Conservation (phyloP, 1,139 yeast genomes). For the Blastobotrys proliferans region DNA sequence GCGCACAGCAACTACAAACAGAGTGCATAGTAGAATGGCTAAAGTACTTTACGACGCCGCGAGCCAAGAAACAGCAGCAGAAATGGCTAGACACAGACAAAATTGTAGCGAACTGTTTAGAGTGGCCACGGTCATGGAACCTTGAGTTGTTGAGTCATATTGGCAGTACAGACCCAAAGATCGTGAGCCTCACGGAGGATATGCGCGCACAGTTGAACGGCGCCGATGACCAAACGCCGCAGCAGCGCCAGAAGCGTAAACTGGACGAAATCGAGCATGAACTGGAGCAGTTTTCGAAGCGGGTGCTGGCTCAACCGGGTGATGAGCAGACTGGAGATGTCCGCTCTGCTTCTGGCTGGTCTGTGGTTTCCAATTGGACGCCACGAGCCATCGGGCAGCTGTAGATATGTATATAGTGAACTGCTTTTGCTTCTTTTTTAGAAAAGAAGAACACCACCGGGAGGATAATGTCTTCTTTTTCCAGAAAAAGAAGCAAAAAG, state of each 20-base stretch:
- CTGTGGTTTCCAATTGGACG: conserved; percentile 19
- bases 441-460: too few relatives aligned
- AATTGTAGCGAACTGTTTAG: conserved; percentile 12
- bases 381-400: conserved; percentile 27
- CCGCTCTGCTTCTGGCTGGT: conserved; percentile 7
- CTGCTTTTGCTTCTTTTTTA: not conserved
- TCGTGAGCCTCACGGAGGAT: conserved; percentile 8
- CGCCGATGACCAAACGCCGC: not conserved
- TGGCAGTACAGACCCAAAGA: conserved; percentile 2
- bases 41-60: conserved; percentile 13
- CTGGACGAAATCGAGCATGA: conserved; percentile 15
- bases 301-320: conserved; percentile 13
- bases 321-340: not conserved
- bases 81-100: conserved; percentile 13
- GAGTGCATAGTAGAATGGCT: conserved; percentile 16
- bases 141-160: conserved; percentile 14
- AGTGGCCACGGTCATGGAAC: conserved; percentile 18
- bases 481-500: too few relatives aligned
- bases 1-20: not conserved
- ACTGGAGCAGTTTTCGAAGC: conserved; percentile 17
- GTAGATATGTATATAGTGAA: conserved; percentile 9
- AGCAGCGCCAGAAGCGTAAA: conserved; percentile 17
- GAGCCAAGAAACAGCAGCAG: conserved; percentile 10
- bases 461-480: too few relatives aligned
- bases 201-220: conserved; percentile 15